Evolutionary conservation across 139 green algal genomes (phyloP).

Genomic region (Penium margaritaceum): DNA sequence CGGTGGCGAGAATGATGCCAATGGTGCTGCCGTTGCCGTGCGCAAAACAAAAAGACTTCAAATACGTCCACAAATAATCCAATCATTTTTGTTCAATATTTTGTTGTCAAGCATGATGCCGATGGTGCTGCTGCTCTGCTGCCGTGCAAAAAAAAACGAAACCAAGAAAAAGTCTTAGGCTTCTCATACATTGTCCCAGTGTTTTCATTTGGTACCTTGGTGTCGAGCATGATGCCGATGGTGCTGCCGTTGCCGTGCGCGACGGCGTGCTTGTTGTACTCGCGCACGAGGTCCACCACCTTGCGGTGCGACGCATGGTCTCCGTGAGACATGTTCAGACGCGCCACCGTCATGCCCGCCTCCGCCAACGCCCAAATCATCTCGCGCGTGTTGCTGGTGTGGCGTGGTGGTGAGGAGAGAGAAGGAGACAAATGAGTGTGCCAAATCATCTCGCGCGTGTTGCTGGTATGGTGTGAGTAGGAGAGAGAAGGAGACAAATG

Average conservation of each 20-base stretch:
- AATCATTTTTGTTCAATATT: too few relatives aligned
- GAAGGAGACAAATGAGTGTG: neutral
- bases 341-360: constrained; percentile 63
- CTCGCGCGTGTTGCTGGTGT: constrained; percentile 36
- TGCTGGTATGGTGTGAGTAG: too few relatives aligned
- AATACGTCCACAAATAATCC: too few relatives aligned
- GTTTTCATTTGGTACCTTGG: constrained; percentile 33
- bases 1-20: neutral
- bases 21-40: too few relatives aligned
- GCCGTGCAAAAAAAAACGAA: too few relatives aligned
- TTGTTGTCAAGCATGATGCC: too few relatives aligned
- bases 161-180: too few relatives aligned
- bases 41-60: too few relatives aligned
- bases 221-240: constrained; percentile 45
- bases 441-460: too few relatives aligned
- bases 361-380: constrained; percentile 55
- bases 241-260: constrained; percentile 13
- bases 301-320: constrained; percentile 56
- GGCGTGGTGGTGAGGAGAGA: neutral
- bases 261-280: constrained; percentile 44
- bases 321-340: constrained; percentile 68
- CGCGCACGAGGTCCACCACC: constrained; percentile 57
- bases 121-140: too few relatives aligned
- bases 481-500: too few relatives aligned
- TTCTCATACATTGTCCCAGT: too few relatives aligned